Evolutionary conservation across 2,329 filamentous ascomycete genomes (phyloP), one percentile per base, ranked within the genome.

Genomic region (Cordyceps farinosa): DNA sequence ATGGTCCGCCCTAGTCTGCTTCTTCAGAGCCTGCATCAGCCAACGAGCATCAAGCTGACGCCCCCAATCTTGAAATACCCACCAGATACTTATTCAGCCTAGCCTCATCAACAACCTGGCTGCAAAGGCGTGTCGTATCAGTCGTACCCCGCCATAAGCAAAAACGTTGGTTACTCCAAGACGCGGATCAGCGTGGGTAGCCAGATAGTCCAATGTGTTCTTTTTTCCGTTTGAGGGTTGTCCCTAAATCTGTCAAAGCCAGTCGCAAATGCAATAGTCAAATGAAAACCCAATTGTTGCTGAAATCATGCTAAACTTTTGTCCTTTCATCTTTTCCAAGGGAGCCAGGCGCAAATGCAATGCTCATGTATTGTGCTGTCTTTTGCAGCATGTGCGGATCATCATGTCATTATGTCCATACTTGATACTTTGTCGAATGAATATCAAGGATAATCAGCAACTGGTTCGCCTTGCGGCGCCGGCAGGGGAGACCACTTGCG

Each of bases 401-500:
- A 48, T 62, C 32, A 56, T 55, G 27, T 55, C 44, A 27, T 56
- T 13, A 62, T 56, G 45, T 62, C 44, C 60, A 62, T 62, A 15
- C 22, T 62, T 36, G 60, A 17, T 38, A 27, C 11, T 17, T 17
- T 30, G 10, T 13, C 13, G 8, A 22, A 38, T 34, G 5, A 32
- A 57, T 17, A 60, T 71, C 71, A 76, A 62, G 74, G 74, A 63
- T 76, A 76, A 45, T 69, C 73, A 36, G 71, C 65, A 60, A 69
- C 65, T 3, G 64, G n/a, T 9, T 59, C 66, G 45, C 65, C 68
- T 54, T 69, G 70, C 17, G 62, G 55, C 5, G 70, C 68, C 57
- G 67, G 64, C 38, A 78, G 69, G 3, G 80, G 79, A 50, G 76
- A 69, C 80, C 80, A 83, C 61, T 72, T 77, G 51, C 80, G 79